Evolutionary conservation across 1,284 basidiomycete genomes (phyloP), one percentile per base, ranked within the genome.

Genomic region (Melampsora larici-populina): DNA sequence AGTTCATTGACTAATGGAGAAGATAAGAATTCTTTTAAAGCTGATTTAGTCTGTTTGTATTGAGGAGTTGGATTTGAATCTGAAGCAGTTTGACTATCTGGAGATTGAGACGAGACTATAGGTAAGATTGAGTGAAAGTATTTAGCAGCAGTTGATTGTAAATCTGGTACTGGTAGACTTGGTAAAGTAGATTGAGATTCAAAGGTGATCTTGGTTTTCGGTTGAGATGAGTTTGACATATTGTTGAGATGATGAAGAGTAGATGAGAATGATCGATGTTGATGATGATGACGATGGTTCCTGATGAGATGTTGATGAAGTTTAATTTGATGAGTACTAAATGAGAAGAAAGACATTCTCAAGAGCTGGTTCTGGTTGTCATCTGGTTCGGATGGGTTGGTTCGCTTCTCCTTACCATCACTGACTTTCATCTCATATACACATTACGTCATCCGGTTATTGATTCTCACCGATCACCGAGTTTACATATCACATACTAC

Each of bases 101-200:
- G 78, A 33, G 66, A 48, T 60, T 77, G 74, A 29, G 65, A 66
- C 15, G 66, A 69, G 78, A 90, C 89, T 17, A 87, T 85, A 0
- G 94, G 93, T 69, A 88, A 85, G 51, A 94, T 89, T 0, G 90
- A 88, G 81, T 93, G 91, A 81, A 95, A 89, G 86, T 96, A 97
- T 83, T 95, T 95, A 70, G 88, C 83, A 31, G 91, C 87, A 0
- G 94, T 97, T 1, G 91, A 91, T 9, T 89, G 85, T 63, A 97
- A 87, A 1, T 90, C 85, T 0, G 94, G 94, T 0, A 97, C 90
- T 46, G 94, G 94, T 3, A 97, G 88, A 68, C 86, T 87, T 0
- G 94, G 94, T 1, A 97, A 86, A 3, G 90, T 90, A 7, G 88
- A 86, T 81, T 97, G 80, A 80, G 51, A 24, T 17, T 60, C 51